These are phyloP conservation scores for Pyrenochaeta sp. DNA, from an alignment of 2,329 filamentous ascomycete species.

Conservation along the genomic window DNA sequence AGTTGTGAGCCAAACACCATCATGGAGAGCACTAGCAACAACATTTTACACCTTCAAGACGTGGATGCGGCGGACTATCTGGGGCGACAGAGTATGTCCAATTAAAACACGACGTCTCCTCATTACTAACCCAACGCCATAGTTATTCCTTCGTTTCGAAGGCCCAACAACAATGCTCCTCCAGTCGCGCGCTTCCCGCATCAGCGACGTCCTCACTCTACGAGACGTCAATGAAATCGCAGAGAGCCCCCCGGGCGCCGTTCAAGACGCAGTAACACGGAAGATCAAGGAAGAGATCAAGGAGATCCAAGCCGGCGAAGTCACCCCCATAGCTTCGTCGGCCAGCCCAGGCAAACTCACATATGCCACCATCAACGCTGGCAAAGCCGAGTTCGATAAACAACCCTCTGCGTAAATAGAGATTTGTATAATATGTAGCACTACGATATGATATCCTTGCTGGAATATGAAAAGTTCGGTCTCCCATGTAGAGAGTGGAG, in stretches of 20 bases:
- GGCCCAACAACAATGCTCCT: slow-evolving; percentile 87
- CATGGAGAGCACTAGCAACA: slow-evolving; percentile 74
- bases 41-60: slow-evolving; percentile 75
- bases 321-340: slow-evolving; percentile 21
- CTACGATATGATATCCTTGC: slow-evolving; percentile 1
- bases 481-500: too few species aligned
- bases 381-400: slow-evolving; percentile 38
- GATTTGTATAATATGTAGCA: slow-evolving; percentile 22
- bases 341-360: slow-evolving; percentile 24
- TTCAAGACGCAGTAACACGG: slow-evolving; percentile 60
- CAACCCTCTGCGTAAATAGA: slow-evolving; percentile 8
- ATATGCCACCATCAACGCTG: slow-evolving; percentile 36
- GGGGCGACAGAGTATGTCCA: slow-evolving; percentile 77
- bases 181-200: slow-evolving; percentile 81
- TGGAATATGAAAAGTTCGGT: too few species aligned
- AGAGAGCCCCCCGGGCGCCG: slow-evolving; percentile 75
- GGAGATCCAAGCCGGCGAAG: slow-evolving; percentile 32
- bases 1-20: slow-evolving; percentile 72
- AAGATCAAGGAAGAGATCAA: slow-evolving; percentile 48
- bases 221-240: slow-evolving; percentile 91
- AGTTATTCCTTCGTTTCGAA: slow-evolving; percentile 86
- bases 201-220: slow-evolving; percentile 78
- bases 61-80: slow-evolving; percentile 80
- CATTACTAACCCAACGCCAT: too few species aligned
- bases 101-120: too few species aligned